Evolutionary conservation across 2,329 filamentous ascomycete species (phyloP), one percentile per base, ranked within the genome.

Genomic region (Sclerotinia trifoliorum): DNA sequence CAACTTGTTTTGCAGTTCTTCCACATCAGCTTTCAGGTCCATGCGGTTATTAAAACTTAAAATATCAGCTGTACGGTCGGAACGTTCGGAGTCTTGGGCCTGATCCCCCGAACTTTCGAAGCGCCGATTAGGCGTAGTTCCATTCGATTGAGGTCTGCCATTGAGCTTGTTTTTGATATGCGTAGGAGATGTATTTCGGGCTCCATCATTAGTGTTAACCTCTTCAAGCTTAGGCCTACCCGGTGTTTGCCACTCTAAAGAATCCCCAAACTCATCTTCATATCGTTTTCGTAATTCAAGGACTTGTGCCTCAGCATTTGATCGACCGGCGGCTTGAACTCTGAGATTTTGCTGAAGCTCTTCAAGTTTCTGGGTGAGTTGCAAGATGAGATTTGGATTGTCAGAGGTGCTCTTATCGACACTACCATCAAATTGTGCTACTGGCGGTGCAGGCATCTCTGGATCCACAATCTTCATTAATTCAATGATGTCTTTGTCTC

Each of bases 1-100:
- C 64, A 98, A 85, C 78, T 97, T 93, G 77, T 96, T 97, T 78
- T 97, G 94, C 35, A 97, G 84, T 78, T 96, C 89, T 78, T 98
- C 94, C 17, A 97, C 84, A 75, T 98, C 94, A 4, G 92, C 87
- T 75, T 94, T 95, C 69, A 96, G 83, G 77, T 98, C 94, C 89
- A 96, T 94, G 51, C 90, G 89, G 76, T 90, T 93, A 80, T 95
- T 94, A 80, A 92, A 92, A 73, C 89, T 90, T 54, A 93, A 82
- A 21, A 93, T 91, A 78, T 97, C 94, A 32, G 90, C 87, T 0
- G 93, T 97, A 68, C 88, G 86, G 77, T 98, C 94, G 2, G 94
- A 97, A 52, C 90, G 88, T 68, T 86, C 88, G 48, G 94, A 96
- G 75, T 96, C 92, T 71, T 89, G 85, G 3, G 78, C 77, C 42